A percentile compares a stretch with the other conserved stretches of the same genome.
Conservation (phyloP, 2,329 filamentous ascomycete species). For the Cryoendolithus antarcticus region DNA sequence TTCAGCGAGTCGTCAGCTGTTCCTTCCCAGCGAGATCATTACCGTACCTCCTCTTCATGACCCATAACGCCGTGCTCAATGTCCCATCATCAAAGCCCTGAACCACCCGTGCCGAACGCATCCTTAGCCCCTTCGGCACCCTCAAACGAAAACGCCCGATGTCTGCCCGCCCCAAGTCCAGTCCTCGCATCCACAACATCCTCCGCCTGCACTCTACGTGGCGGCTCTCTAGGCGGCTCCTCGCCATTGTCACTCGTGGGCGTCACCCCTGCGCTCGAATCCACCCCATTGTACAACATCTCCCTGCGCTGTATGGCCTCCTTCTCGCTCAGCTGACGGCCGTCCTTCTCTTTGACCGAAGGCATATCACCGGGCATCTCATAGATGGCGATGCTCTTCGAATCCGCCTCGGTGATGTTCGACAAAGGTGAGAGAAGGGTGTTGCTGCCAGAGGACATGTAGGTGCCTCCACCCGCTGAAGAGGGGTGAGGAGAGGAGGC, state of each 20-base stretch:
- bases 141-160: slow-evolving; percentile 6
- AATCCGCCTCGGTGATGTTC: slow-evolving; percentile 16
- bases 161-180: slow-evolving; percentile 1
- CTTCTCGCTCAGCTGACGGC: slow-evolving; percentile 35
- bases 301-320: slow-evolving; percentile 35
- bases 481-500: slow-evolving; percentile 10
- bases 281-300: slow-evolving; percentile 33
- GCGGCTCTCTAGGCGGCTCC: slow-evolving; percentile 5
- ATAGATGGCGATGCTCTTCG: slow-evolving; percentile 21
- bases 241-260: background rate
- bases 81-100: background rate
- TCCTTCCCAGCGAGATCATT: too few species aligned
- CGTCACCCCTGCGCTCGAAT: slow-evolving; percentile 10
- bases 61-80: background rate
- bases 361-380: slow-evolving; percentile 46
- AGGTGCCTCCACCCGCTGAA: slow-evolving; percentile 15
- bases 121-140: background rate
- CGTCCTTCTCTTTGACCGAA: slow-evolving; percentile 37
- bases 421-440: slow-evolving; percentile 14
- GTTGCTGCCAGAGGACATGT: slow-evolving; percentile 13
- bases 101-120: too few species aligned
- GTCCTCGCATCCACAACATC: slow-evolving; percentile 13
- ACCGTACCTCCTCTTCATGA: too few species aligned
- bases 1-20: too few species aligned
- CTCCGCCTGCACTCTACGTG: slow-evolving; percentile 12